These are phyloP conservation scores for Flaveria trinervia DNA, from an alignment of 129 eudicot genomes.

Conservation along the genomic window DNA sequence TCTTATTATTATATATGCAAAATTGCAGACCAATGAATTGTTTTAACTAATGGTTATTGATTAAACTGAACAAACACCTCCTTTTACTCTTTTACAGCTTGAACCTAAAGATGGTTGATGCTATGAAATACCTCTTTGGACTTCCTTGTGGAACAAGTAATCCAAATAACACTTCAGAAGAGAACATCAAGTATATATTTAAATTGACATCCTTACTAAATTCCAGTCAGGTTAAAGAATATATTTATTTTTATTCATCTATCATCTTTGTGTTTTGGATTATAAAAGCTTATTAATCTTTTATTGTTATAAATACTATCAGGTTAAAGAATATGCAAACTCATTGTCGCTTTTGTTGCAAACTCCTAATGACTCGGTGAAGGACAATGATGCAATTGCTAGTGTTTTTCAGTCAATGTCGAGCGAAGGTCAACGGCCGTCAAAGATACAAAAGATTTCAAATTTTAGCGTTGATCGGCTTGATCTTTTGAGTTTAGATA, in stretches of 20 bases:
- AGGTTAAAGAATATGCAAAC: conserved; percentile 60
- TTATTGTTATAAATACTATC: conserved; percentile 6
- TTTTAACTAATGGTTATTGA: conserved; percentile 5
- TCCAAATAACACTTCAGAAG: conserved; percentile 39
- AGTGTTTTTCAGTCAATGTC: conserved; percentile 29
- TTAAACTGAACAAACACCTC: conserved; percentile 8
- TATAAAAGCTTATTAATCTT: background rate
- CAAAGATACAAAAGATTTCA: conserved; percentile 55
- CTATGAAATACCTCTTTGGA: conserved; percentile 74
- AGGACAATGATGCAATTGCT: conserved; percentile 38
- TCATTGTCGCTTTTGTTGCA: conserved; percentile 54
- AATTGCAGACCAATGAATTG: background rate
- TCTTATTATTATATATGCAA: background rate
- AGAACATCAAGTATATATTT: conserved; percentile 52
- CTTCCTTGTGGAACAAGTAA: conserved; percentile 44
- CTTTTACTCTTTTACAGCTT: conserved; percentile 54
- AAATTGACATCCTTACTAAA: conserved; percentile 48
- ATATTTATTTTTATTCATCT: background rate
- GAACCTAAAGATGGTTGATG: conserved; percentile 62
- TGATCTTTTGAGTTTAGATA: conserved; percentile 50
- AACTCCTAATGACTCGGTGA: conserved; percentile 40
- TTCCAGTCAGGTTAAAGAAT: conserved; percentile 42
- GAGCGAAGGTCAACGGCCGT: conserved; percentile 27
- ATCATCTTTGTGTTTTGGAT: background rate
- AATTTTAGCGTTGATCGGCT: conserved; percentile 52